Conservation (phyloP, 1,284 basidiomycete genomes). For the Calocybe gambosa region DNA sequence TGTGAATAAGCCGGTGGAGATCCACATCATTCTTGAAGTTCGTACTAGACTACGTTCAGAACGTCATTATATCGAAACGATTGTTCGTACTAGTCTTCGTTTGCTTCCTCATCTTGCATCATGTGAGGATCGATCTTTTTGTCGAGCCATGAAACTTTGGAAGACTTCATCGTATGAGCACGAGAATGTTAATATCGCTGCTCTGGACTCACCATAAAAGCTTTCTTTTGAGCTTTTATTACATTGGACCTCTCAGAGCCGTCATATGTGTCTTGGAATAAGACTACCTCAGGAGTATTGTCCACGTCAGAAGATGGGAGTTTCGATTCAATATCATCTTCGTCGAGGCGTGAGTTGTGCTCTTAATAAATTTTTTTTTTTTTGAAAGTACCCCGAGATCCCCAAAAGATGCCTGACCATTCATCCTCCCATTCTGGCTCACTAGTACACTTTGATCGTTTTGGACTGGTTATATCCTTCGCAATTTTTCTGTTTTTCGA, state of each 20-base stretch:
- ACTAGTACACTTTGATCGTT: slow-evolving; percentile 6
- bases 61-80: background rate
- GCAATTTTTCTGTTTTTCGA: slow-evolving; percentile 21
- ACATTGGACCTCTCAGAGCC: slow-evolving; percentile 21
- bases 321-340: slow-evolving; percentile 24
- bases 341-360: slow-evolving; percentile 27
- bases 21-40: slow-evolving; percentile 70
- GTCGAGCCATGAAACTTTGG: slow-evolving; percentile 61
- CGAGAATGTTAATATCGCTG: too few relatives aligned
- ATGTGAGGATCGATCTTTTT: slow-evolving; percentile 22
- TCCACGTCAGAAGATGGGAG: background rate
- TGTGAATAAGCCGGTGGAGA: slow-evolving; percentile 72
- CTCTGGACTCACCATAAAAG: slow-evolving; percentile 72
- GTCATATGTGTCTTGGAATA: slow-evolving; percentile 45
- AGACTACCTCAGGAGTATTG: slow-evolving; percentile 34
- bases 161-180: slow-evolving; percentile 48
- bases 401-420: slow-evolving; percentile 27
- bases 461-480: slow-evolving; percentile 4
- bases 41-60: slow-evolving; percentile 35
- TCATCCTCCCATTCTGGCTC: slow-evolving; percentile 22
- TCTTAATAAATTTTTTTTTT: background rate
- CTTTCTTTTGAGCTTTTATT: slow-evolving; percentile 45
- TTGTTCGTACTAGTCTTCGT: slow-evolving; percentile 34
- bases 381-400: slow-evolving; percentile 13
- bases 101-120: slow-evolving; percentile 25